Conservation (phyloP, 805 yeast species). For the Pichia membranifaciens region DNA sequence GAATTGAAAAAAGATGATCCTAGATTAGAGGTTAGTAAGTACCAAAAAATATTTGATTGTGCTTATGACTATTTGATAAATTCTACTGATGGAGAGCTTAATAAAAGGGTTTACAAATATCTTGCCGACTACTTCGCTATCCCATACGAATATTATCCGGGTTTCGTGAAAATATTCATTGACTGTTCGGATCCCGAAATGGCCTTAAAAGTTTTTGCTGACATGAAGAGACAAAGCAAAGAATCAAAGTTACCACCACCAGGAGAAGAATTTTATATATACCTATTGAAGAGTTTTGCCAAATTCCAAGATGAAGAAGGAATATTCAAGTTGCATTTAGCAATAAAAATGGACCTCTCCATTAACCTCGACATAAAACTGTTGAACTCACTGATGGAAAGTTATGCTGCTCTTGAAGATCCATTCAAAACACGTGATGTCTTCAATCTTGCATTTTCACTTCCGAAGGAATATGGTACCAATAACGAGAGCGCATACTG, state of each 20-base stretch:
- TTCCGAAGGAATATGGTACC: constrained; percentile 46
- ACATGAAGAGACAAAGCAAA: constrained; percentile 50
- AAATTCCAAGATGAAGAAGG: constrained; percentile 56
- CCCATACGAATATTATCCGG: constrained; percentile 54
- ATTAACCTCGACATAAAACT: constrained; percentile 51
- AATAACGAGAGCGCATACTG: constrained; percentile 60
- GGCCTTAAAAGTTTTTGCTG: constrained; percentile 56
- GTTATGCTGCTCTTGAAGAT: constrained; percentile 55
- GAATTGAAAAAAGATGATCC: constrained; percentile 32
- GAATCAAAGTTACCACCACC: constrained; percentile 49
- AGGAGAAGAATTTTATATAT: constrained; percentile 49
- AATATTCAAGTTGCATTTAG: constrained; percentile 55
- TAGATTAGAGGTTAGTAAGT: constrained; percentile 18
- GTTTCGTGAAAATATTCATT: constrained; percentile 53
- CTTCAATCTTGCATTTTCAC: constrained; percentile 52
- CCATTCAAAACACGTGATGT: constrained; percentile 50
- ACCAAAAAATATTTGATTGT: constrained; percentile 17
- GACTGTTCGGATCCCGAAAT: constrained; percentile 51
- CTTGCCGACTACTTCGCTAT: constrained; percentile 49
- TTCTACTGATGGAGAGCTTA: constrained; percentile 29
- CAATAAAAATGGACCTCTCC: constrained; percentile 55
- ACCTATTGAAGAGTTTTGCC: constrained; percentile 58
- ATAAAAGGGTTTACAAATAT: constrained; percentile 55
- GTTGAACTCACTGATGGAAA: constrained; percentile 58
- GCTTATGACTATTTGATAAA: constrained; percentile 11